phyloP scores from a whole-genome alignment of 495 filamentous ascomycete genomes.

The Neurospora discreta region DNA sequence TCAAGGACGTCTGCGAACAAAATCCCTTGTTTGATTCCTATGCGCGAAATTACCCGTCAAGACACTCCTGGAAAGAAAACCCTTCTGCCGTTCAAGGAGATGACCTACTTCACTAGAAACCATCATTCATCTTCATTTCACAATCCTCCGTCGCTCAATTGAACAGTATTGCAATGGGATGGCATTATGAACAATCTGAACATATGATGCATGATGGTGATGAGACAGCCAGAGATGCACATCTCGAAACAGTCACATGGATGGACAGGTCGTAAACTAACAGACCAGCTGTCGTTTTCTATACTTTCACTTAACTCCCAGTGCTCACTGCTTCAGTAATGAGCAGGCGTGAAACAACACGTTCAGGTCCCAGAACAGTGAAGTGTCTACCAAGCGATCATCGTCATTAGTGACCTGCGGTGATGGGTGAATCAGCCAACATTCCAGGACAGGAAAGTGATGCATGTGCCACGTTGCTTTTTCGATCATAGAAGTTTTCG shows the following conservation, averaged over 20 bases:
- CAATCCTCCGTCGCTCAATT: not conserved
- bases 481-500: not conserved
- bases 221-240: not conserved
- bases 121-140: no score
- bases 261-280: no score
- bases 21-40: not conserved
- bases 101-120: not conserved
- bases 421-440: not conserved
- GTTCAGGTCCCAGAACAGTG: not conserved
- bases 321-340: no score
- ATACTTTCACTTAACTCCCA: not conserved
- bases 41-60: not conserved
- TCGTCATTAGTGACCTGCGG: not conserved
- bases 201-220: not conserved
- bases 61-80: not conserved
- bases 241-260: not conserved
- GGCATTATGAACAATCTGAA: not conserved
- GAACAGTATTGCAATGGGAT: not conserved
- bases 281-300: not conserved
- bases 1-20: not conserved
- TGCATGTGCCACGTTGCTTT: not conserved
- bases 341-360: not conserved
- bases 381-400: not conserved
- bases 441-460: not conserved
- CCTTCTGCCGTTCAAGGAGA: not conserved